Base-by-base conservation (phyloP, 2,329 filamentous ascomycete genomes). In the Mycogone perniciosa region DNA sequence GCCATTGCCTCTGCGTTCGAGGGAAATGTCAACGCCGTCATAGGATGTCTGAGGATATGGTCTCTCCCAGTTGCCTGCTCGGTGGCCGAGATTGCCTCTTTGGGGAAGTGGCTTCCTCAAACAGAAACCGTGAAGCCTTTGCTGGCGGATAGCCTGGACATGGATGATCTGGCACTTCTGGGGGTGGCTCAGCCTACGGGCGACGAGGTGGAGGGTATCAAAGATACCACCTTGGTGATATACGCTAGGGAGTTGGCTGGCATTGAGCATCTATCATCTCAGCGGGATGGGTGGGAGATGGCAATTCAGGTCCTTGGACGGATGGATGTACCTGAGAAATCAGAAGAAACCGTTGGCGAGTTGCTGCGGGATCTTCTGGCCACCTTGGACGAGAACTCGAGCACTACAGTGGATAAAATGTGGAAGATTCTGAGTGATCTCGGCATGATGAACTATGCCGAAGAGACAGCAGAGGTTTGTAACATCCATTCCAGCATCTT, bases 101-200 rank as follows among this genome's bases (percentile, higher is more conserved):
- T 89, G 29, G 89, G 86, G 7, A 84, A 85, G 41, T 97, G 92
- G 92, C 76, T 96, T 41, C 83, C 85, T 27, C 61, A 58, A 1
- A 57, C 64, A 4, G 62, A 66, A 10, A 38, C 55, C 4, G 50
- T 56, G 7, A 74, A 76, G 29, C 74, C 77, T 31, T 72, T 80
- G 35, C 71, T 71, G 6, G 77, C 87, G 59, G 78, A 82, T 34
- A 84, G 82, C 27, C 80, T 95, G 51, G 89, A 91, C 61, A 81
- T 88, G 68, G 86, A 90, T 55, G 91, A 96, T 62, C 72, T 96
- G 41, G 88, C 93, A 71, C 80, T 96, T 7, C 74, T 97, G 9
- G 90, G 81, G 11, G 71, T 89, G 75, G 80, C 73, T 26, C 73
- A 75, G 44, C 75, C 72, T 6, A 80, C 79, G 2, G 75, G 81